Evolutionary conservation across 441 rosid species (phyloP), one percentile per base, ranked within the genome.

Genomic region (Geranium incanum): DNA sequence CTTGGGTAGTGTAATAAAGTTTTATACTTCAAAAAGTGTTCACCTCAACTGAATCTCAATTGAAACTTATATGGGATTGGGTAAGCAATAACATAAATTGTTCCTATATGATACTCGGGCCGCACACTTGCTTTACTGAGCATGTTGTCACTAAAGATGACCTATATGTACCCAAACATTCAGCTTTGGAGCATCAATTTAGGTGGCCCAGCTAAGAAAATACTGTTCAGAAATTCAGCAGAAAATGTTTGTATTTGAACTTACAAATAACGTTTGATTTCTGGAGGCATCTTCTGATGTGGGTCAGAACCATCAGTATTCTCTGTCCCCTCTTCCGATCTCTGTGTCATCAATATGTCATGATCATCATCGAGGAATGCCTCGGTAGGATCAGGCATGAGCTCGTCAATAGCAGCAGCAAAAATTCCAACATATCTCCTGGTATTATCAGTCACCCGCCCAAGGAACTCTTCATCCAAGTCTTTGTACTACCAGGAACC

Each of bases 321-420:
- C 65, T 90, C 94, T 28, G 78, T 80, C 3, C 75, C 79, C 70
- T 88, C 96, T 74, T 92, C 97, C 0, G 93, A 80, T 80, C 98
- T 88, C 81, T 95, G 99, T 0, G 97, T 89, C 95, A 95, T 89
- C 71, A 93, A 72, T 71, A 95, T 87, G 79, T 93, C 96, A 70
- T 89, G 97, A 69, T 93, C 98, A 78, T 95, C 97, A 75, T 93
- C 99, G 1, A 84, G 91, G 81, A 93, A 85, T 0, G 93, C 88
- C 85, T 93, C 98, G 0, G 94, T 93, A 39, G 98, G 89, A 79
- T 87, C 97, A 0, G 99, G 98, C 81, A 95, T 76, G 62, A 91
- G 72, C 74, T 91, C 97, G 12, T 95, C 99, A 21, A 91, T 78
- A 33, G 96, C 97, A 74, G 86, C 66, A 4, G 93, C 83, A 45